Evolutionary conservation across 768 basidiomycete genomes (phyloP).

Genomic region (Albatrellus ellisii): DNA sequence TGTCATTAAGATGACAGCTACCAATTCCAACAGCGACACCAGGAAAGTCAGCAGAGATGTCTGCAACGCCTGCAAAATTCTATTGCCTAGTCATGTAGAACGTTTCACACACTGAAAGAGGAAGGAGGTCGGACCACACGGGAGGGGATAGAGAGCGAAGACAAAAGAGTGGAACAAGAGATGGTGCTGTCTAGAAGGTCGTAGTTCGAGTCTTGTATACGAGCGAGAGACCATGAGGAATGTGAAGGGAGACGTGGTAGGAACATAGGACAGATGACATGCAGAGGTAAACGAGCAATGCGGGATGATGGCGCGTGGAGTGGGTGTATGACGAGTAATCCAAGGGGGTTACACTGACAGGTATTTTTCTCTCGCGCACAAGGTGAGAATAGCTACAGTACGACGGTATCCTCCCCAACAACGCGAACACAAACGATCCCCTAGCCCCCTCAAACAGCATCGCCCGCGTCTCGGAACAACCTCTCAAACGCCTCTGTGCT

Average conservation of each 20-base stretch:
- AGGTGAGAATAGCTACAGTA: no score
- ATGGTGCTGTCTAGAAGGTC: neutral
- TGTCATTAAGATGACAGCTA: no score
- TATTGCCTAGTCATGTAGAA: no score
- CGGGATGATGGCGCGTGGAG: neutral
- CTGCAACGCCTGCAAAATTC: no score
- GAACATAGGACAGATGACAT: neutral
- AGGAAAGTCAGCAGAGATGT: no score
- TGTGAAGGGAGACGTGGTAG: neutral
- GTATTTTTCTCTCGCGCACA: neutral
- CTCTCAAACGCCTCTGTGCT: constrained; percentile 72
- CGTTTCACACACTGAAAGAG: neutral
- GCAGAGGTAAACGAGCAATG: neutral
- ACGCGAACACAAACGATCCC: no score
- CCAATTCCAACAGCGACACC: no score
- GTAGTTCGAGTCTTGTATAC: no score
- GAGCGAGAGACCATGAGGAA: no score
- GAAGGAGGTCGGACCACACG: neutral
- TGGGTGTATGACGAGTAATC: neutral
- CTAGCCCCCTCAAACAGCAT: no score
- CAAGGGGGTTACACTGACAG: neutral
- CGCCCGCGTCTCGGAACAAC: constrained; percentile 34
- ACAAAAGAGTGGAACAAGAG: neutral
- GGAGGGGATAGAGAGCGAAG: neutral
- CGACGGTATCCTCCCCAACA: no score